Percentiles rank a stretch among this genome's conserved stretches.
Conservation (phyloP, 371 early-diverging fungal genomes). For the Conidiobolus incongruus region DNA sequence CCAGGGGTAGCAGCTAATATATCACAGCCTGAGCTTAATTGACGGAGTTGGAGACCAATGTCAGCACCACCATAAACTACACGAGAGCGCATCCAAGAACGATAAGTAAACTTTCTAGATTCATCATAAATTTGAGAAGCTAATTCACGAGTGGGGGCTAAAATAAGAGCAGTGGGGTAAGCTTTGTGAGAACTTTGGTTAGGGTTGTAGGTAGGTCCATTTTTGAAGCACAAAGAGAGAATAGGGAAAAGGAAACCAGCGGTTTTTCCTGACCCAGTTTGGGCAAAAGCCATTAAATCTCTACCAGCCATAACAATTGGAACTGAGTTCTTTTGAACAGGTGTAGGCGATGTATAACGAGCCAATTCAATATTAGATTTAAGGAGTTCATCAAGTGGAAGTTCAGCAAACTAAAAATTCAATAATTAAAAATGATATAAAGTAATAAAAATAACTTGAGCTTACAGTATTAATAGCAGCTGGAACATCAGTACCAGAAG, state of each 20-base stretch:
- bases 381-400: constrained; percentile 67
- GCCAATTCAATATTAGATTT: constrained; percentile 80
- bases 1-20: constrained; percentile 96
- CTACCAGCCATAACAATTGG: constrained; percentile 59
- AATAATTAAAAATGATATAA: neutral
- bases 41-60: constrained; percentile 71
- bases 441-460: neutral
- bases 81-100: constrained; percentile 77
- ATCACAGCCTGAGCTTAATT: constrained; percentile 83
- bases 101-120: constrained; percentile 68
- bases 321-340: constrained; percentile 84
- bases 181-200: constrained; percentile 55
- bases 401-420: constrained; percentile 18
- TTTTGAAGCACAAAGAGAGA: constrained; percentile 64
- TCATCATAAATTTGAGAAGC: constrained; percentile 81
- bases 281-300: constrained; percentile 75
- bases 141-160: constrained; percentile 96
- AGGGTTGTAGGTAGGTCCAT: constrained; percentile 49
- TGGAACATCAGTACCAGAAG: constrained; percentile 60
- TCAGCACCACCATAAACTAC: constrained; percentile 97
- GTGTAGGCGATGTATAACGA: constrained; percentile 82
- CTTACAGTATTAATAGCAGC: neutral
- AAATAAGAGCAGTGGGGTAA: constrained; percentile 57
- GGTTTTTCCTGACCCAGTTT: constrained; percentile 88
- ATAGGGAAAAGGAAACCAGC: constrained; percentile 86